phyloP scores from a whole-genome alignment of 192 early-diverging fungal species.

The Endogone sp. region DNA sequence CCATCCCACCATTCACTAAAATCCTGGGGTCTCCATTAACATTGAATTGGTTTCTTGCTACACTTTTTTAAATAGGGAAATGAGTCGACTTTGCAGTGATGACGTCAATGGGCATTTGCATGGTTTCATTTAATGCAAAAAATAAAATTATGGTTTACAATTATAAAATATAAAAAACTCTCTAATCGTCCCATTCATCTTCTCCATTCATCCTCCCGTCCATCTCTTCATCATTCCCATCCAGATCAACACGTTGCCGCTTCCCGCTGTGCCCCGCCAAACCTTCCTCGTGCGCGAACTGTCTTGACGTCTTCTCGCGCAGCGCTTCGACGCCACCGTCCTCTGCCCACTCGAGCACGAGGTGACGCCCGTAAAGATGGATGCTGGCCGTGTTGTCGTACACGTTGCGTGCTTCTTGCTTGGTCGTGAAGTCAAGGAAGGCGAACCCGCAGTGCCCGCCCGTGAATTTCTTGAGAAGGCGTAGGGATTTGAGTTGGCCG shows the following conservation, averaged over 20 bases:
- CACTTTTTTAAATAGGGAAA: no score
- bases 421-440: slow-evolving; percentile 96
- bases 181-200: no score
- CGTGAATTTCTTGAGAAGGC: slow-evolving; percentile 91
- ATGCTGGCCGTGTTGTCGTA: slow-evolving; percentile 82
- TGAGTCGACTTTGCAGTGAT: no score
- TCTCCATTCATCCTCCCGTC: background rate
- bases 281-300: slow-evolving; percentile 65
- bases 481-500: slow-evolving; percentile 92
- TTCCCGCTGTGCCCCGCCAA: slow-evolving; percentile 48
- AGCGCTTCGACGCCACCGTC: slow-evolving; percentile 78
- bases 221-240: slow-evolving; percentile 24
- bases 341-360: slow-evolving; percentile 95
- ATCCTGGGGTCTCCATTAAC: no score
- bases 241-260: slow-evolving; percentile 62
- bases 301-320: slow-evolving; percentile 79
- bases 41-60: no score
- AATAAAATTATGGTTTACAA: no score
- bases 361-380: slow-evolving; percentile 95
- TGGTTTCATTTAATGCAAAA: no score
- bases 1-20: no score
- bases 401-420: slow-evolving; percentile 91
- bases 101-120: no score
- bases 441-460: slow-evolving; percentile 96
- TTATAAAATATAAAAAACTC: no score